Conservation (phyloP, 176 grass and related monocot species). For the Secale cereale region DNA sequence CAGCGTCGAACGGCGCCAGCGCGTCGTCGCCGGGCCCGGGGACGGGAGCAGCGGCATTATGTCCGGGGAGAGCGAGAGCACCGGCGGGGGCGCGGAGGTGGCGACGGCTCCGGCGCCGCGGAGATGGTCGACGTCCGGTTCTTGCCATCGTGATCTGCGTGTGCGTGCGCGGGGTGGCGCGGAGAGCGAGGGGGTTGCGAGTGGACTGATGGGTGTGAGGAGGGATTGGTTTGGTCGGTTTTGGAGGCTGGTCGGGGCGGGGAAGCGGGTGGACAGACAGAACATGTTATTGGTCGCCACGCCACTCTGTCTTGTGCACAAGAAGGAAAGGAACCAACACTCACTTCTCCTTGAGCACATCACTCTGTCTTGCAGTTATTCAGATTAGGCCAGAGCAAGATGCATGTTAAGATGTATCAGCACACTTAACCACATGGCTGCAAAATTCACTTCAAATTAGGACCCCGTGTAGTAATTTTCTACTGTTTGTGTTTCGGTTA, state of each 20-base stretch:
- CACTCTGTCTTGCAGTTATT: background rate
- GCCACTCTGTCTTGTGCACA: background rate
- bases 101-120: constrained; percentile 37
- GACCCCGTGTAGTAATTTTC: too few relatives aligned
- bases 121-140: constrained; percentile 54
- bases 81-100: constrained; percentile 19
- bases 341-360: background rate
- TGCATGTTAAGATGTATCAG: too few relatives aligned
- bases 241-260: constrained; percentile 17
- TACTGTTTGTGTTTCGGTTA: too few relatives aligned
- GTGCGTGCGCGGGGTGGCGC: background rate
- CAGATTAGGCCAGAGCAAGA: too few relatives aligned
- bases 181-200: background rate
- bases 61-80: constrained; percentile 51
- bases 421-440: too few relatives aligned
- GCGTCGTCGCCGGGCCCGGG: constrained; percentile 27
- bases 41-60: constrained; percentile 61
- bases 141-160: constrained; percentile 1
- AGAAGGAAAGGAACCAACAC: background rate
- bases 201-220: background rate
- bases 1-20: constrained; percentile 19
- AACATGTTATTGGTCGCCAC: constrained; percentile 24
- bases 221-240: background rate
- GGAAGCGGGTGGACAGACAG: background rate
- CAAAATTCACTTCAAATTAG: too few relatives aligned